These are phyloP conservation scores for Eucalyptus virginea DNA, from an alignment of 345 rosid species.

Conservation along the genomic window DNA sequence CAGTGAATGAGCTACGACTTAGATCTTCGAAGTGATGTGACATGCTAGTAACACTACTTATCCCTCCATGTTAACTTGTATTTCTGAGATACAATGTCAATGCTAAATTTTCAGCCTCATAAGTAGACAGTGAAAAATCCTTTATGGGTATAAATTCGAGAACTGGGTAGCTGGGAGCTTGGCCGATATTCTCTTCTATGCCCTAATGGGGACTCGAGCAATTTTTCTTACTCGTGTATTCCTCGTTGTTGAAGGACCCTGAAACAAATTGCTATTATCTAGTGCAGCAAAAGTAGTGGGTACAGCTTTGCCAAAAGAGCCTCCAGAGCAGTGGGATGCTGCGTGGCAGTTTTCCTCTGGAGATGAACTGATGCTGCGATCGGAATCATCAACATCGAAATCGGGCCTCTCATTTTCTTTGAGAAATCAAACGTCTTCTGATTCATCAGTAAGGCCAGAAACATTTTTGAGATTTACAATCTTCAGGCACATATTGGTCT, in stretches of 20 bases:
- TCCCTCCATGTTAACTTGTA: not conserved
- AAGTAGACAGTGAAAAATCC: not conserved
- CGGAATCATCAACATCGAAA: slow-evolving; percentile 25
- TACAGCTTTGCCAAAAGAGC: slow-evolving; percentile 63
- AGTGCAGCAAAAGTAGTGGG: slow-evolving; percentile 88
- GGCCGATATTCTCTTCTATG: not conserved
- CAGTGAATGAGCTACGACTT: not conserved
- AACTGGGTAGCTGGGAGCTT: not conserved
- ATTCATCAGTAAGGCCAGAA: slow-evolving; percentile 26
- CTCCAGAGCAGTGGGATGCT: slow-evolving; percentile 41
- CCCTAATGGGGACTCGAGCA: not conserved
- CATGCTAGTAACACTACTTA: not conserved
- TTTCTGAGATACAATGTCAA: not conserved
- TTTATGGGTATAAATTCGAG: not conserved
- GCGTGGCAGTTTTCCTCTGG: slow-evolving; percentile 84
- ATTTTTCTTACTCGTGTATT: not conserved
- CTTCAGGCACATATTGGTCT: not conserved
- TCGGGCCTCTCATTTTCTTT: slow-evolving; percentile 22
- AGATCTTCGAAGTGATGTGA: not conserved
- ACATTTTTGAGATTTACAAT: not conserved
- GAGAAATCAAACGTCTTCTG: slow-evolving; percentile 16
- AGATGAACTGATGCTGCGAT: slow-evolving; percentile 43
- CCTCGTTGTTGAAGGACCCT: not conserved
- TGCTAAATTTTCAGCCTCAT: not conserved
- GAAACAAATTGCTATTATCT: slow-evolving; percentile 15